Evolutionary conservation across 805 yeast genomes (phyloP), one percentile per base, ranked within the genome.

Genomic region (Jamesozyma jinghongensis): DNA sequence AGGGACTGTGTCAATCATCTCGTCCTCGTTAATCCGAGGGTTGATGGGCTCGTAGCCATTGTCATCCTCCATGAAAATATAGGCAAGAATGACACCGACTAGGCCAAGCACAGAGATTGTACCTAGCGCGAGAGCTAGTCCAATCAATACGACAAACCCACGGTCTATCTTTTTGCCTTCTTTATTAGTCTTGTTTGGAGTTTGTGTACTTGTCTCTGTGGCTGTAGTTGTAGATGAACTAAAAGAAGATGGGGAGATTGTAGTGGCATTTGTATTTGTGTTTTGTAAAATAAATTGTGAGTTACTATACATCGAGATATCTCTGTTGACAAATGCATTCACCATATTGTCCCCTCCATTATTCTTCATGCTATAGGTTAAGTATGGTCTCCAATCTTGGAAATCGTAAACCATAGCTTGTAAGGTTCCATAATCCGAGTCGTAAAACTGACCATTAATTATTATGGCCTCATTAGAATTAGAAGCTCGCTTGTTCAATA

Each of bases 81-180:
- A 59, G 13, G 59, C 50, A 32, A 56, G 51, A 36, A 53, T 49
- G 5, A 58, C 67, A 28, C 70, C 70, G 4, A 66, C 47, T 20
- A 65, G 59, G 41, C 70, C 82, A 40, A 63, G 51, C 16, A 57
- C 58, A 36, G 63, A 54, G 31, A 69, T 56, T 1, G 74, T 68
- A 16, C 68, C 85, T 26, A 83, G 49, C 0, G 90, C 77, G 40
- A 79, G 65, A 0, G 87, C 92, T 32, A 80, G 67, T 0, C 83
- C 76, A 34, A 82, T 73, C 22, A 84, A 70, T 3, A 80, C 86
- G 22, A 82, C 79, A 50, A 71, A 79, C 0, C 92, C 88, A 17
- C 74, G 59, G 25, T 59, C 62, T 43, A 59, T 57, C 45, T 61
- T 56, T 26, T 54, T 51, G 14, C 35, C 27, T 47, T 42, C 45